Evolutionary conservation across 305 asterid species (phyloP).

Genomic region (Striga hermonthica): DNA sequence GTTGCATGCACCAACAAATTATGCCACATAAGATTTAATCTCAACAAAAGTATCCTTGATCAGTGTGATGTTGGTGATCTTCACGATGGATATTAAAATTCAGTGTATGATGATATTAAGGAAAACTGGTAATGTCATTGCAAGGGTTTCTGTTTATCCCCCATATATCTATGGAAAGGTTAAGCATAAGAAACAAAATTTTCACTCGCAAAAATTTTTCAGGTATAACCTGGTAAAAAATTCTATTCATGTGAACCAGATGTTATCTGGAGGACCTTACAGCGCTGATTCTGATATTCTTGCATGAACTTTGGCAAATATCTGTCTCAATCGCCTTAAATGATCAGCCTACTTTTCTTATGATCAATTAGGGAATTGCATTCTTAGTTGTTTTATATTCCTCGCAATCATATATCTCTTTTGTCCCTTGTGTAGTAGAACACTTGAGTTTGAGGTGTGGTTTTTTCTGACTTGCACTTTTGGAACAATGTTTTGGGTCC

Average conservation of each 20-base stretch:
- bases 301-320: too few species aligned
- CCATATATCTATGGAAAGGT: too few species aligned
- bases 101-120: background rate
- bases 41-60: background rate
- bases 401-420: constrained; percentile 12
- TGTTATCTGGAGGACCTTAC: too few species aligned
- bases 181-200: too few species aligned
- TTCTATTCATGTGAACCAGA: too few species aligned
- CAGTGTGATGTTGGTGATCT: background rate
- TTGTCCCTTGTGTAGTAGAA: constrained; percentile 18
- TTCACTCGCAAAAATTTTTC: too few species aligned
- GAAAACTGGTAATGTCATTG: too few species aligned
- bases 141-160: too few species aligned
- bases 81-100: background rate
- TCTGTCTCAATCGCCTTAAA: too few species aligned
- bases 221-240: too few species aligned
- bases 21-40: constrained; percentile 17
- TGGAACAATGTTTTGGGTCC: constrained; percentile 91
- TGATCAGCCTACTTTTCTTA: background rate
- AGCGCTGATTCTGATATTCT: too few species aligned
- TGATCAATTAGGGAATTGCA: background rate
- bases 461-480: constrained; percentile 27
- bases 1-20: constrained; percentile 7
- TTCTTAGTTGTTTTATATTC: constrained; percentile 17
- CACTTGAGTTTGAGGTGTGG: constrained; percentile 12